phyloP scores from a whole-genome alignment of 441 rosid genomes.

The Croton laevigatus region DNA sequence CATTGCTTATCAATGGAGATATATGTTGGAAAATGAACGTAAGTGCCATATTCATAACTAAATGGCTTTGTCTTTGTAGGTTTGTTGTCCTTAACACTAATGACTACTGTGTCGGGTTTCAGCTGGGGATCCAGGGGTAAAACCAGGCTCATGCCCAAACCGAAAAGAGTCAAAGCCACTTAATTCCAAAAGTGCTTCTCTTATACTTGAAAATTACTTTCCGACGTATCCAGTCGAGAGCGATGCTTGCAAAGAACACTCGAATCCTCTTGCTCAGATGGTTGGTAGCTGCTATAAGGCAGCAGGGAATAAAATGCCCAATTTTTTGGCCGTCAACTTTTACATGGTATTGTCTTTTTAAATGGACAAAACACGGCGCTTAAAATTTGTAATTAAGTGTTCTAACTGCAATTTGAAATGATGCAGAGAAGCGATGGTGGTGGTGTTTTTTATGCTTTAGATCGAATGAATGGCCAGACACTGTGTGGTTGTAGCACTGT shows the following conservation, averaged over 20 bases:
- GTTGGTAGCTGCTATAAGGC: conserved; percentile 78
- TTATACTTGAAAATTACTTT: conserved; percentile 86
- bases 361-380: conserved; percentile 8
- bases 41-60: conserved; percentile 25
- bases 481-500: conserved; percentile 76
- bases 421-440: conserved; percentile 94
- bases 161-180: conserved; percentile 78
- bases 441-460: conserved; percentile 74
- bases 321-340: conserved; percentile 87
- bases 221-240: conserved; percentile 73
- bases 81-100: conserved; percentile 13
- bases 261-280: conserved; percentile 74
- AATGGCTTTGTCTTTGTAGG: not conserved
- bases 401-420: conserved; percentile 25
- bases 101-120: conserved; percentile 27
- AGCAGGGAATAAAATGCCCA: conserved; percentile 74
- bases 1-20: conserved; percentile 90
- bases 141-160: conserved; percentile 76
- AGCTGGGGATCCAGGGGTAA: conserved; percentile 97
- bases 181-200: conserved; percentile 63
- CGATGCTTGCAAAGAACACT: conserved; percentile 92
- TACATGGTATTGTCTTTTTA: conserved; percentile 62
- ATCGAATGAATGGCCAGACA: conserved; percentile 78
- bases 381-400: conserved; percentile 8
- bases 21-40: conserved; percentile 83